Evolutionary conservation across 2,329 filamentous ascomycete species (phyloP).

Genomic region (Trichoderma guizhouense): DNA sequence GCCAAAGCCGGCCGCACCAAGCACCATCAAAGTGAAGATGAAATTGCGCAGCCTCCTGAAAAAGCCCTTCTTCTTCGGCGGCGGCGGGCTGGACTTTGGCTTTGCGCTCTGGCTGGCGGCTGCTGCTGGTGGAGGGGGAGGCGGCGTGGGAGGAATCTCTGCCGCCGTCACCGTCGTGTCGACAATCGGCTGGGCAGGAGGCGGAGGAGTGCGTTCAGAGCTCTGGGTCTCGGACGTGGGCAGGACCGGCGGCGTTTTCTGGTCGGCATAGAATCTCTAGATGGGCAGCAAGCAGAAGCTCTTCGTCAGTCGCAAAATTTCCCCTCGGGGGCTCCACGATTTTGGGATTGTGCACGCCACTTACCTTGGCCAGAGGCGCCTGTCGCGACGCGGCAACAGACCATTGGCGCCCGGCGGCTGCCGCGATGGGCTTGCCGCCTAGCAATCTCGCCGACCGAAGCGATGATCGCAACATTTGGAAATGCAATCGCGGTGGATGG

Average conservation of each 20-base stretch:
- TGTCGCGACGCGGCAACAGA: constrained; percentile 39
- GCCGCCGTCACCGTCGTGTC: constrained; percentile 18
- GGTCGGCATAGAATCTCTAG: constrained; percentile 57
- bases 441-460: constrained; percentile 61
- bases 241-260: constrained; percentile 50
- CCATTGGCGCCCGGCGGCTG: constrained; percentile 58
- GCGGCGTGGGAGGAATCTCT: constrained; percentile 17
- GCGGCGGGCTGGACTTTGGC: constrained; percentile 29
- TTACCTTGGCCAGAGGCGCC: constrained; percentile 32
- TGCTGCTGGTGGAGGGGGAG: background rate
- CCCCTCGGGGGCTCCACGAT: background rate
- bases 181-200: constrained; percentile 26
- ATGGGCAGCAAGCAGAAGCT: background rate
- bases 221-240: constrained; percentile 53
- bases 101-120: constrained; percentile 9
- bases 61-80: constrained; percentile 56
- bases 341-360: constrained; percentile 20
- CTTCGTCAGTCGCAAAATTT: constrained; percentile 3
- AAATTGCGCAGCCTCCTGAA: constrained; percentile 73
- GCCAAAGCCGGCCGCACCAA: constrained; percentile 75
- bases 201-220: constrained; percentile 43
- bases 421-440: constrained; percentile 52
- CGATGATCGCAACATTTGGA: constrained; percentile 66
- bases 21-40: constrained; percentile 70
- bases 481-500: constrained; percentile 41